Evolutionary conservation across 2,329 filamentous ascomycete species (phyloP), one percentile per base, ranked within the genome.

Genomic region (Stachybotrys chlorohalonatus): DNA sequence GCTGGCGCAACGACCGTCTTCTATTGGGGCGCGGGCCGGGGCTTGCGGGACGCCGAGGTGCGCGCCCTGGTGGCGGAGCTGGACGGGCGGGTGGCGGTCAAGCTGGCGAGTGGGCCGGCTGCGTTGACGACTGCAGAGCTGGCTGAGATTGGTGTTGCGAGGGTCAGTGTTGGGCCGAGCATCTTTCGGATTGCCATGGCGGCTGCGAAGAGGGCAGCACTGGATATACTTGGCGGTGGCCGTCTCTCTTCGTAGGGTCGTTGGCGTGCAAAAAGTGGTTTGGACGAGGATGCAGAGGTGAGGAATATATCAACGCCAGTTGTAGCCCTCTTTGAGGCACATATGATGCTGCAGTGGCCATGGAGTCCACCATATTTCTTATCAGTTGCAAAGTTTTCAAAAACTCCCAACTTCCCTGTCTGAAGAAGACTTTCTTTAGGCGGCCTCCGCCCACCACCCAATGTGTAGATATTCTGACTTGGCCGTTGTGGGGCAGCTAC

Each of bases 1-100:
- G 80, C 80, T 2, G 83, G 82, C 0, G 83, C 82, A 0, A 78
- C 74, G 11, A 83, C 78, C 1, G 73, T 82, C 0, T 85, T 84
- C 67, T 80, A 83, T 52, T 85, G 80, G 81, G 79, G 70, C 2
- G 60, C 68, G 0, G 66, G 66, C 42, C 63, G 73, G 13, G 66
- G 79, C 47, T 62, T 81, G 11, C 68, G 69, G 11, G 70, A 64
- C 11, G 71, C 69, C 0, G 80, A 82, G 64, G 72, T 82, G 2
- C 63, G 70, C 62, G 65, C 61, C 47, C 61, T 83, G 58, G 77
- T 76, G 2, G 63, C 68, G 53, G 77, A 72, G 49, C 72, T 84
- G 49, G 72, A 70, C 3, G 80, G 80, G 1, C 70, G 66, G 51
- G 62, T 84, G 13, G 76, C 77, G 53, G 77, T 82, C 11, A 75